Conservation (phyloP, 208 protist genomes). For the Borovskyia barvae region DNA sequence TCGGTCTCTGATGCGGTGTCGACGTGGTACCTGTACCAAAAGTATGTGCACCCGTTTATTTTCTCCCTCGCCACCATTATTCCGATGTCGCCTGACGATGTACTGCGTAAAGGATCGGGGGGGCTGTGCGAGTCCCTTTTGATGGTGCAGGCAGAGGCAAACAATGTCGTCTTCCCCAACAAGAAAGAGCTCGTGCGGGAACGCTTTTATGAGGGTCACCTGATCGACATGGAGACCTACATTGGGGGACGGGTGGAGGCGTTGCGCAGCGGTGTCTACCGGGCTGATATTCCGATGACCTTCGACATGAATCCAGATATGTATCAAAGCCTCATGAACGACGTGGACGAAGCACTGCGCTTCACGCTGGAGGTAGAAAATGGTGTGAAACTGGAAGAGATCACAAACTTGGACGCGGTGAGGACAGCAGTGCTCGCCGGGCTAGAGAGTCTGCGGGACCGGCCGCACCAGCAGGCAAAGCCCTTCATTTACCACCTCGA, state of each 20-base stretch:
- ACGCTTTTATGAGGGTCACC: conserved; percentile 96
- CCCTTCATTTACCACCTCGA: conserved; percentile 99
- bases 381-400: conserved; percentile 77
- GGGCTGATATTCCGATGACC: conserved; percentile 94
- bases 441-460: conserved; percentile 87
- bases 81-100: conserved; percentile 98
- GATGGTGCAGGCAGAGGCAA: conserved; percentile 97
- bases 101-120: conserved; percentile 98
- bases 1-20: conserved; percentile 99
- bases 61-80: conserved; percentile 99
- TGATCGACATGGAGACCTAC: conserved; percentile 99
- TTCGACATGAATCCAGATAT: conserved; percentile 94
- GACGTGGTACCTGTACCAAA: conserved; percentile 99
- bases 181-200: conserved; percentile 93
- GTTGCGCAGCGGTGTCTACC: conserved; percentile 95
- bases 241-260: conserved; percentile 97
- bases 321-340: conserved; percentile 93
- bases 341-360: conserved; percentile 91
- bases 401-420: conserved; percentile 95
- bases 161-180: conserved; percentile 99
- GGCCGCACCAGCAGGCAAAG: conserved; percentile 68
- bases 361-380: conserved; percentile 93
- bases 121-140: conserved; percentile 99
- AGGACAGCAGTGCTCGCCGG: conserved; percentile 56
- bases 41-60: conserved; percentile 99